Base-by-base conservation (phyloP, 768 basidiomycete species). In the Leccinum variicolor region DNA sequence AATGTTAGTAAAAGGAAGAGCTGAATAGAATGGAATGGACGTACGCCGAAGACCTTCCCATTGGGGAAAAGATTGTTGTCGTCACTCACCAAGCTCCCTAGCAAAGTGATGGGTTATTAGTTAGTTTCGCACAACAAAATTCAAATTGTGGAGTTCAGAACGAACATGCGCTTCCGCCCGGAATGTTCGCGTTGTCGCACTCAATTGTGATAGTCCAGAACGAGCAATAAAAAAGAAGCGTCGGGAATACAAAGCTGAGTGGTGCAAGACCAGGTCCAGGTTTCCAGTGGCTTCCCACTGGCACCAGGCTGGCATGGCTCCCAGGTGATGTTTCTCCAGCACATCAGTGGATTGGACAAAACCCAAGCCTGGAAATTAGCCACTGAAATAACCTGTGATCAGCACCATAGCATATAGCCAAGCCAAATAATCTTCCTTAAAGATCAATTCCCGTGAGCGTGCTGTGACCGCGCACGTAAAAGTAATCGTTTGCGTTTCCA, bases 161-260 rank as follows among this genome's bases (percentile, higher is more conserved):
- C 57, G 3, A 15, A 61, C 57, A 61, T 52, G 31, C 48, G 19
- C 10, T 52, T 2, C 46, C 53, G 10, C 50, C 13, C 6, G 57
- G 57, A 19, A 54, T 54, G 36, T 51, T 23, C 1, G 17, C 17
- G 34, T 31, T 61, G 46, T 55, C 45, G 26, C 60, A 58, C 15
- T 58, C 57, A 17, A 58, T 6, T n/a, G 58, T 55, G 46, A 58
- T 52, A 25, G 60, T 58, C 50, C 53, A 61, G 57, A 55, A 61
- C 4, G 50, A 9, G 21, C 19, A 52, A 11, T 17, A 9, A 6
- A 5, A 5, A 52, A 6, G 46, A 13, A 21, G 23, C 6, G 25
- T 29, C 47, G 26, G 47, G 47, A 17, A 48, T 28, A 13, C 4
- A 17, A 28, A 48, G 26, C 3, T 48, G 3, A 14, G 26, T 48